Percentiles rank a stretch among this genome's conserved stretches.
Evolutionary conservation across 2,329 filamentous ascomycete species (phyloP).

Genomic region (Hymenoscyphus fructigenus): DNA sequence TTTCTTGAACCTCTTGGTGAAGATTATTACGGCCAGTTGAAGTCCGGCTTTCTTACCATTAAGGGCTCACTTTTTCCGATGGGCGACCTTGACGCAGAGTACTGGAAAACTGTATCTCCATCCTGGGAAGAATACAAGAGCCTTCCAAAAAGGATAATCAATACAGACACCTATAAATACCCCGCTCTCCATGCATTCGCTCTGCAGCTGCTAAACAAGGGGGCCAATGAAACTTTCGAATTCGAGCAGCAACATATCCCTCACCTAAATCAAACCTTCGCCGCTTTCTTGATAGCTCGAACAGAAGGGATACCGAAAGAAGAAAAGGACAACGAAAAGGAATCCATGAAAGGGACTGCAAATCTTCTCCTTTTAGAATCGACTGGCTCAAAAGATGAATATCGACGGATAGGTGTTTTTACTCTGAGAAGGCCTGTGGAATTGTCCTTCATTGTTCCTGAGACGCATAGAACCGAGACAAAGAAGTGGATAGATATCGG

Average conservation of each 20-base stretch:
- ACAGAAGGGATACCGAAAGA: too few relatives aligned
- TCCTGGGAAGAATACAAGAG: not conserved
- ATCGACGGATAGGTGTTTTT: not conserved
- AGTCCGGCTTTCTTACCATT: not conserved
- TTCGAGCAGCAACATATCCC: slow-evolving; percentile 5
- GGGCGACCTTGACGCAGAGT: not conserved
- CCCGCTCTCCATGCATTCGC: not conserved
- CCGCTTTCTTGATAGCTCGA: not conserved
- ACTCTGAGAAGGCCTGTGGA: not conserved
- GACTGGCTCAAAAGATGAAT: not conserved
- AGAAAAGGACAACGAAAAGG: not conserved
- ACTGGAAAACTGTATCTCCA: too few relatives aligned
- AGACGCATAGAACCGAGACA: not conserved
- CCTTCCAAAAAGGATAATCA: not conserved
- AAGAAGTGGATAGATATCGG: not conserved
- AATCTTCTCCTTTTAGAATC: not conserved
- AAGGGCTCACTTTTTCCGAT: not conserved
- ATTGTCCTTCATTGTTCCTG: not conserved
- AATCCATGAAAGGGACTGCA: not conserved
- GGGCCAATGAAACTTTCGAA: not conserved
- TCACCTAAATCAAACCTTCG: not conserved
- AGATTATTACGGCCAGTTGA: too few relatives aligned
- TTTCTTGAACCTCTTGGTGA: too few relatives aligned
- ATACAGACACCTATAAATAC: not conserved
- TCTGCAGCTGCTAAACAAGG: not conserved